Conservation (phyloP, 352 stramenopile genomes). For the Globisporangium barbulae region DNA sequence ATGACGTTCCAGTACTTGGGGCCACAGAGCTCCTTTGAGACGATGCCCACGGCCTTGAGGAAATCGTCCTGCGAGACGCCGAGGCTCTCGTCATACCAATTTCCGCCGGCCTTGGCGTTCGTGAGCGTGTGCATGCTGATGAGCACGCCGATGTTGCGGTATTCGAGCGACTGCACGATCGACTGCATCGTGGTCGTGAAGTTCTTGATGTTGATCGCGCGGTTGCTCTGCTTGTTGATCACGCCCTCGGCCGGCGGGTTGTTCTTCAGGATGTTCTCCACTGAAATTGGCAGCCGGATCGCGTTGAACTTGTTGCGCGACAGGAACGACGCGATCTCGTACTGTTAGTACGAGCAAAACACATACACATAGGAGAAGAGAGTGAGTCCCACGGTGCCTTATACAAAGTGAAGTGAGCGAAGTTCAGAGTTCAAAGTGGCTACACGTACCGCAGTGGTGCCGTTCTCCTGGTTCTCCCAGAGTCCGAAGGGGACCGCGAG, state of each 20-base stretch:
- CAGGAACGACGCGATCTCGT: constrained; percentile 74
- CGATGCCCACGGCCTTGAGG: constrained; percentile 44
- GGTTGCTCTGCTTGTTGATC: constrained; percentile 71
- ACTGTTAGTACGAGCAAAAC: constrained; percentile 25
- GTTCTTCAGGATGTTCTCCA: constrained; percentile 73
- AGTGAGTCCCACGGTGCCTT: background rate
- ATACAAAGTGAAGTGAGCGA: background rate
- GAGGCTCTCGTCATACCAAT: constrained; percentile 58
- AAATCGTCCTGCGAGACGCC: constrained; percentile 58
- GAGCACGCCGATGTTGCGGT: constrained; percentile 69
- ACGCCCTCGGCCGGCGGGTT: constrained; percentile 47
- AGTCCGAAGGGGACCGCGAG: constrained; percentile 67
- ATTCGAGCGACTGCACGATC: constrained; percentile 62
- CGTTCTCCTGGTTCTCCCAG: constrained; percentile 74
- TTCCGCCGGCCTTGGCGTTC: constrained; percentile 47
- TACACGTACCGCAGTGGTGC: constrained; percentile 51
- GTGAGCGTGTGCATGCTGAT: constrained; percentile 74
- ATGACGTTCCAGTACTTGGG: constrained; percentile 81
- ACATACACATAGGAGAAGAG: background rate
- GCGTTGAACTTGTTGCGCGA: constrained; percentile 84
- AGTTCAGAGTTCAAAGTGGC: background rate
- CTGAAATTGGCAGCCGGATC: constrained; percentile 59
- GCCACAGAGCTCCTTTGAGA: constrained; percentile 61
- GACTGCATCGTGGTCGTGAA: constrained; percentile 75
- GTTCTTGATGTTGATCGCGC: constrained; percentile 62